These are phyloP conservation scores for Zalaria sp. DNA, from an alignment of 2,329 filamentous ascomycete species.

Conservation along the genomic window DNA sequence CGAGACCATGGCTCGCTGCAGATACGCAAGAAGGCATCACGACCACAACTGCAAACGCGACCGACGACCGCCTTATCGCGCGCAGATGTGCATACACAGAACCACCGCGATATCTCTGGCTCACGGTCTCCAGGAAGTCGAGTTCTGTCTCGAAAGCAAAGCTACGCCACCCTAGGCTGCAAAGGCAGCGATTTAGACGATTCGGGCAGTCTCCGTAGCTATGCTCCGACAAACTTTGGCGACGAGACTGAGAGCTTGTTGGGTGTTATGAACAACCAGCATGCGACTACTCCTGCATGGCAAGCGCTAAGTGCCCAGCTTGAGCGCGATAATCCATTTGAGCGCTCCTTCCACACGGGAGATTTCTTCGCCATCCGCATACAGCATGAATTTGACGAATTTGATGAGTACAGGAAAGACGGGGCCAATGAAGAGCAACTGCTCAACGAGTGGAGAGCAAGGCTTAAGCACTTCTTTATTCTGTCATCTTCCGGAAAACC, in stretches of 20 bases:
- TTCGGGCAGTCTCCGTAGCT: constrained; percentile 51
- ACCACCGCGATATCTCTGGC: constrained; percentile 43
- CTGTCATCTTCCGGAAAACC: constrained; percentile 92
- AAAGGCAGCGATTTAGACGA: constrained; percentile 46
- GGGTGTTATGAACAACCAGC: constrained; percentile 50
- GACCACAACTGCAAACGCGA: constrained; percentile 38
- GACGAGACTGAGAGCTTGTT: constrained; percentile 74
- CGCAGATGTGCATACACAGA: constrained; percentile 64
- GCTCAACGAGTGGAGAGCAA: constrained; percentile 69
- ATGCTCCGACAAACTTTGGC: constrained; percentile 47
- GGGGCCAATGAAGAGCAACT: constrained; percentile 42
- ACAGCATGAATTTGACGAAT: constrained; percentile 60
- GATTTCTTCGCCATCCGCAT: constrained; percentile 49
- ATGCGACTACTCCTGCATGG: constrained; percentile 51
- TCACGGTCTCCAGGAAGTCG: constrained; percentile 12
- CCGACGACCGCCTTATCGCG: constrained; percentile 78
- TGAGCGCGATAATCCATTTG: constrained; percentile 44
- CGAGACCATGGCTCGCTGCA: constrained; percentile 12
- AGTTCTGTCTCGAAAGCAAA: constrained; percentile 24
- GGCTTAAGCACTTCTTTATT: constrained; percentile 94
- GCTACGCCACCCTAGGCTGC: constrained; percentile 23
- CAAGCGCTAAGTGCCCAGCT: constrained; percentile 50
- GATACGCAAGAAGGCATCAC: constrained; percentile 18
- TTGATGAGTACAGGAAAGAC: constrained; percentile 45
- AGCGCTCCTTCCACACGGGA: constrained; percentile 33